Percentiles rank a stretch among this genome's conserved stretches.
These are phyloP conservation scores for Aphanomyces invadans DNA, from an alignment of 352 stramenopile genomes.

Conservation along the genomic window DNA sequence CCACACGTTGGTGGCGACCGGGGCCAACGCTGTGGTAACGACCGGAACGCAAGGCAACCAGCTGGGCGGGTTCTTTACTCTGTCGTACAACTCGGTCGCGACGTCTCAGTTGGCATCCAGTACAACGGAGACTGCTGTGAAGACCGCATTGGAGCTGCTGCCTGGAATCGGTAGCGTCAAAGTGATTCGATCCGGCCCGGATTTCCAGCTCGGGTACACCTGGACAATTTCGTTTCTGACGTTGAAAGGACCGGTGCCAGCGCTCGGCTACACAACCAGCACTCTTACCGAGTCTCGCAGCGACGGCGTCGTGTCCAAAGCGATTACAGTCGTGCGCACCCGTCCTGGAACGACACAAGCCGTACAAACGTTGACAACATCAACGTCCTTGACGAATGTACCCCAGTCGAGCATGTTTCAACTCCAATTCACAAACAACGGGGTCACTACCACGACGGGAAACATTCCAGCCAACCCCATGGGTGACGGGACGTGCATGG, in stretches of 20 bases:
- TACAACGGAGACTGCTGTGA: constrained; percentile 63
- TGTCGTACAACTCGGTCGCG: constrained; percentile 36
- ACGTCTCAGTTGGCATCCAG: constrained; percentile 76
- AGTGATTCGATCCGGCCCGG: constrained; percentile 48
- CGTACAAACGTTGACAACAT: constrained; percentile 55
- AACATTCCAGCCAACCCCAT: constrained; percentile 77
- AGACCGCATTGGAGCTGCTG: constrained; percentile 45
- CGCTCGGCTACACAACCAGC: constrained; percentile 32
- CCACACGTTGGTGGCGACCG: constrained; percentile 31
- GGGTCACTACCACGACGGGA: constrained; percentile 50
- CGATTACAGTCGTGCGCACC: constrained; percentile 38
- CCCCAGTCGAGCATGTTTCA: constrained; percentile 35
- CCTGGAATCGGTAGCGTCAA: constrained; percentile 46
- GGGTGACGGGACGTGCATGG: constrained; percentile 51
- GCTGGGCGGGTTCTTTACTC: constrained; percentile 53
- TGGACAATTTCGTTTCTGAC: constrained; percentile 93
- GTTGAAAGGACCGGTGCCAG: constrained; percentile 36
- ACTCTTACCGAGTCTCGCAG: constrained; percentile 47
- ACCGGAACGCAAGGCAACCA: constrained; percentile 50
- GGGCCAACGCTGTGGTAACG: constrained; percentile 34
- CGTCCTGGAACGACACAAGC: constrained; percentile 48
- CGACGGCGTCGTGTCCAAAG: constrained; percentile 39
- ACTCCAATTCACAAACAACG: constrained; percentile 39
- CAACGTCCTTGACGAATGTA: constrained; percentile 38
- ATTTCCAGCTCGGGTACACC: constrained; percentile 84